phyloP scores from a whole-genome alignment of 1,284 basidiomycete species.

The Sanguinoderma infundibulare region DNA sequence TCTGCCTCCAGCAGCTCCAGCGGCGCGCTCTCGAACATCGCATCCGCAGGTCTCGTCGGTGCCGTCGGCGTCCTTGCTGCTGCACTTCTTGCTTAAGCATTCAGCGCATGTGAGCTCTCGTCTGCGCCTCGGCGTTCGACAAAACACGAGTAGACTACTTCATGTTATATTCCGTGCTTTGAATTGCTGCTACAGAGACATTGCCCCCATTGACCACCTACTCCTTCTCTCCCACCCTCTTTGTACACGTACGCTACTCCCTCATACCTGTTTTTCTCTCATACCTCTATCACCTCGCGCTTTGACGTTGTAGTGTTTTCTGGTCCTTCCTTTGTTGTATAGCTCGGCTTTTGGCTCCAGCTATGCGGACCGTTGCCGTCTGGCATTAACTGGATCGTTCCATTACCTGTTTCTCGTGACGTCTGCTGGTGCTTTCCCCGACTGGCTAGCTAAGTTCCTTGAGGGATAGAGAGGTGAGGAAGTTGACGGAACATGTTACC shows the following conservation, averaged over 20 bases:
- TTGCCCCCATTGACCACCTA: conserved; percentile 16
- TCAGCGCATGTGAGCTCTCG: neutral
- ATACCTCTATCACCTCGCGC: conserved; percentile 7
- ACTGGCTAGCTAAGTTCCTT: too few relatives aligned
- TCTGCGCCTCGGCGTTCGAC: neutral
- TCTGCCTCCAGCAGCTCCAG: conserved; percentile 20
- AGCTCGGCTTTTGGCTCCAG: neutral
- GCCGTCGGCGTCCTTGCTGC: conserved; percentile 32
- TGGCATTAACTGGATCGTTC: neutral
- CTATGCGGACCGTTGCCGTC: conserved; percentile 8
- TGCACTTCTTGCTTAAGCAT: conserved; percentile 32
- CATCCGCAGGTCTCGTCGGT: conserved; percentile 29
- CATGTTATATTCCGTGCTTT: conserved; percentile 10
- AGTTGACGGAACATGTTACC: too few relatives aligned
- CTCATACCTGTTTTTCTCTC: neutral
- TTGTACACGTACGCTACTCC: conserved; percentile 19
- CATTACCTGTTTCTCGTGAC: neutral
- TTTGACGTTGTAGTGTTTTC: conserved; percentile 16
- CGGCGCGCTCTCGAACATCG: conserved; percentile 27
- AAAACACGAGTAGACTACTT: conserved; percentile 19
- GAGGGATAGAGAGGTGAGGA: too few relatives aligned
- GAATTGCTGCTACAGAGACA: conserved; percentile 23
- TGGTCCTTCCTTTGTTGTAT: conserved; percentile 11
- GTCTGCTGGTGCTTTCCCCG: neutral
- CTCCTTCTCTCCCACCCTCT: conserved; percentile 20